Base-by-base conservation (phyloP, 1,284 basidiomycete genomes). In the Neotropicomus parvogracilis region DNA sequence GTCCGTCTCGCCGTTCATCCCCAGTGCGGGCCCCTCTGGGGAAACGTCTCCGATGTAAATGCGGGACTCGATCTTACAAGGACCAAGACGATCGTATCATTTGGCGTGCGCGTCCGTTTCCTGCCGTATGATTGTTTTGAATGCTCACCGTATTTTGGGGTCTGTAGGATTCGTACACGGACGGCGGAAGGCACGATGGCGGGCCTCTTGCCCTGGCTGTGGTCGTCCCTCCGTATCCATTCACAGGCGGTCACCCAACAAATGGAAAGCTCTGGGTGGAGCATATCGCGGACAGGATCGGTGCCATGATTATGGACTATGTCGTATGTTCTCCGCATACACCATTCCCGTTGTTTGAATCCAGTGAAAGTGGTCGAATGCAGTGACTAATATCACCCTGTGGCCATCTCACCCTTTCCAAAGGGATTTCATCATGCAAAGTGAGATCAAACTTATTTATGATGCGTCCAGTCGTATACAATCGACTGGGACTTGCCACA, bases 71-170 rank as follows among this genome's bases (percentile, higher is more conserved):
- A 61, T 31, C 57, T 75, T 35, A 44, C 50, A 3, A 52, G 46
- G 2, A 71, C 70, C 47, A 67, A 68, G 47, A 77, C 70, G 1
- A 73, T 79, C 17, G 73, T 78, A 3, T 62, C 74, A 3, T 75
- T 77, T 50, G 74, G 75, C 34, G 75, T 75, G 53, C 47, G 69
- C n/a, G n/a, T n/a, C n/a, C 31, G 0, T 16, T 29, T 9, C 12
- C 8, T 24, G 26, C 5, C 1, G 17, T 8, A 13, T 27, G 10
- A n/a, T 44, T 24, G 9, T 17, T 11, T 17, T 12, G 19, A 16
- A 6, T 3, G 20, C 19, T 60, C 13, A 56, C 34, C 1, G 0
- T 2, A 28, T 6, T 34, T 21, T 24, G 17, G 11, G 13, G 17
- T n/a, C 6, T 16, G 9, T 35, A 66, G 64, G 64, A 69, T 42